A percentile compares a stretch with the other conserved stretches of the same genome.
Conservation (phyloP, 140 eudicot species). For the Bidens hawaiensis region DNA sequence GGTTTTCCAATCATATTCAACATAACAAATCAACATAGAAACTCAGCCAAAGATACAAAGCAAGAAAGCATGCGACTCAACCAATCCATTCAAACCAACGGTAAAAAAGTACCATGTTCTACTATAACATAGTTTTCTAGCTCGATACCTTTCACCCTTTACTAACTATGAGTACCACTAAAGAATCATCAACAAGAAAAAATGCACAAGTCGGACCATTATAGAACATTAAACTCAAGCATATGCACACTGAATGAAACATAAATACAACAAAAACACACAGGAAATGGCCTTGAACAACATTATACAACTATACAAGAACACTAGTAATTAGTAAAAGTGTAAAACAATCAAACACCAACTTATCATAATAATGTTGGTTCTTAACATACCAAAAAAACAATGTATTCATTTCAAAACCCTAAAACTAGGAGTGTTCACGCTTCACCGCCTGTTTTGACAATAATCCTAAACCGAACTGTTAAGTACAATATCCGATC, state of each 20-base stretch:
- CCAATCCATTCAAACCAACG: not conserved
- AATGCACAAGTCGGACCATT: constrained; percentile 2
- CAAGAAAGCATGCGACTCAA: not conserved
- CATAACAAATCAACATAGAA: not conserved
- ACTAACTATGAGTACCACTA: not conserved
- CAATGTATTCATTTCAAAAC: not conserved
- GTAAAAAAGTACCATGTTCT: not conserved
- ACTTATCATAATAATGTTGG: not conserved
- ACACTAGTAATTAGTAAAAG: too few relatives aligned
- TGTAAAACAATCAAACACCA: not conserved
- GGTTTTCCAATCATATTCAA: not conserved
- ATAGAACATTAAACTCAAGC: not conserved
- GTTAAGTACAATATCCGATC: not conserved
- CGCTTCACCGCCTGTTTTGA: not conserved
- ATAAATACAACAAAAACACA: not conserved
- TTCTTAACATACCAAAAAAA: not conserved
- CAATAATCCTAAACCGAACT: not conserved
- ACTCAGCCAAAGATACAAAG: not conserved
- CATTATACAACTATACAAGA: too few relatives aligned
- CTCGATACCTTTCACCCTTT: not conserved
- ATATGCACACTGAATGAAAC: not conserved
- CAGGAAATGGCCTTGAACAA: constrained; percentile 2
- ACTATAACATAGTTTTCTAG: not conserved
- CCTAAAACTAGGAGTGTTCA: not conserved
- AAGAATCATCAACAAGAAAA: not conserved